Evolutionary conservation across 768 basidiomycete species (phyloP).

Genomic region (Plicaturopsis crispa): DNA sequence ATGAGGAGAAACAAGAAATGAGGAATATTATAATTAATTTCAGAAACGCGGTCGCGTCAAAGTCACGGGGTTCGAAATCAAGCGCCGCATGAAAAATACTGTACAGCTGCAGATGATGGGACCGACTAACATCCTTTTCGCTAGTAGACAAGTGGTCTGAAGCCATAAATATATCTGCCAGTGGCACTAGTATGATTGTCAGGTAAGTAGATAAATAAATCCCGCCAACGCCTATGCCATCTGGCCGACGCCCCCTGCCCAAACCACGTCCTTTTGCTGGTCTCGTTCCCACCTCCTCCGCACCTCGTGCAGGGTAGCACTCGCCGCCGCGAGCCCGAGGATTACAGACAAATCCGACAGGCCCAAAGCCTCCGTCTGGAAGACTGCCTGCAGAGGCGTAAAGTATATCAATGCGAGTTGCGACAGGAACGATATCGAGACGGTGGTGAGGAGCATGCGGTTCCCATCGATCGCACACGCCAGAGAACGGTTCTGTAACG

Average conservation of each 20-base stretch:
- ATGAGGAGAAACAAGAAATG: no score
- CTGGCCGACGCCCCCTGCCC: slow-evolving; percentile 45
- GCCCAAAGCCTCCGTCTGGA: slow-evolving; percentile 84
- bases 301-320: slow-evolving; percentile 69
- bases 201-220: no score
- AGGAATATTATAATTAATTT: no score
- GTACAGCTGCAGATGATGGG: no score
- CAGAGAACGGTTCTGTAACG: slow-evolving; percentile 89
- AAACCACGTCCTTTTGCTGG: slow-evolving; percentile 46
- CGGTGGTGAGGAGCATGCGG: slow-evolving; percentile 83
- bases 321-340: slow-evolving; percentile 55
- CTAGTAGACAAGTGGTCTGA: no score
- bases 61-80: no score
- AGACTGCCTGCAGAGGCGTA: slow-evolving; percentile 83
- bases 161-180: no score
- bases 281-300: slow-evolving; percentile 72
- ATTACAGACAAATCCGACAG: slow-evolving; percentile 64
- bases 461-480: slow-evolving; percentile 80
- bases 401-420: slow-evolving; percentile 87
- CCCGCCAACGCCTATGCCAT: slow-evolving; percentile 44
- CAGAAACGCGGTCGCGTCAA: no score
- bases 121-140: no score
- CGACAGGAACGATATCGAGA: slow-evolving; percentile 77
- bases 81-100: no score
- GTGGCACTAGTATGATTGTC: no score